Base-by-base conservation (phyloP, 306 rosid species). In the Benincasa hispida region DNA sequence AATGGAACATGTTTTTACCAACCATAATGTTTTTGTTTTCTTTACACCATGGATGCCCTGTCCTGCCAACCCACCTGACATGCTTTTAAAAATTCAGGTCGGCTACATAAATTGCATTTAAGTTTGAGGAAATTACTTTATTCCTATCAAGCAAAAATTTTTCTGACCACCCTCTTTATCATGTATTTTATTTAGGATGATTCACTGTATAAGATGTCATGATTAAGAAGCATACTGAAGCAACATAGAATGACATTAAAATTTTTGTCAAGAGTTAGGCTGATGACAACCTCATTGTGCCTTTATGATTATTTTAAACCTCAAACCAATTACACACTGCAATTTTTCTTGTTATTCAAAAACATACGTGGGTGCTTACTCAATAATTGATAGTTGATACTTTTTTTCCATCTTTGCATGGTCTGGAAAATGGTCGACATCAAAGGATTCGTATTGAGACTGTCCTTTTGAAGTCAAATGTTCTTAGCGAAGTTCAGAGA, bases 381-480 rank as follows among this genome's bases (percentile, higher is more conserved):
- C 50, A 63, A 32, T 8, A n/a, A 67, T 41, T 24, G 57, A 70
- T 73, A 5, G 2, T 18, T 73, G 27, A 50, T 73, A 9, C 30
- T 30, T 10, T 12, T 28, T 50, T 54, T 30, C 9, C 14, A 34
- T 53, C 75, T 68, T 77, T 65, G 18, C 75, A 51, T 72, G 73
- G 57, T 77, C 50, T 80, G 41, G 69, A 18, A 76, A 55, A 78
- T 86, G 59, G 77, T 56, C 59, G 54, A 83, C 76, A 84, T 80
- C 82, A 27, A 75, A 93, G 98, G 97, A 87, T 93, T 82, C 89
- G 88, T 58, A 88, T 93, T 19, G 96, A 93, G 78, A 76, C 39
- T 35, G 98, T 91, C 75, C 97, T 93, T 82, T 77, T 87, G 89
- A 93, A 85, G 92, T 93, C 98, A 21, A 88, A 85, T 82, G 97